Evolutionary conservation across 2,329 filamentous ascomycete genomes (phyloP), one percentile per base, ranked within the genome.

Genomic region (Paraphaeosphaeria minitans): DNA sequence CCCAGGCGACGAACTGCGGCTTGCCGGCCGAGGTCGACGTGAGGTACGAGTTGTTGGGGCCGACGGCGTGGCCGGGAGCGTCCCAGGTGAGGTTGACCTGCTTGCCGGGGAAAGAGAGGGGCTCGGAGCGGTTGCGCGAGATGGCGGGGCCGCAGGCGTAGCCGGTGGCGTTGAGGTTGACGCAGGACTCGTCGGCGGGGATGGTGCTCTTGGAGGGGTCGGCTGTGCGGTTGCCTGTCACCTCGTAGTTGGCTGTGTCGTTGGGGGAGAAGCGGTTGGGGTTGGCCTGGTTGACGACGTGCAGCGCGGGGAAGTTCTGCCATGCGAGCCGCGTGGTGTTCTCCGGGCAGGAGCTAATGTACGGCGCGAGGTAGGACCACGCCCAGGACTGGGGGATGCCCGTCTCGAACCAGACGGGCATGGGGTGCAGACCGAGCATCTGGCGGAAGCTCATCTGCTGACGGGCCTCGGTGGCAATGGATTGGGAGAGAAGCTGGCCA

Each of bases 401-500:
- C 6, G 87, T 82, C 68, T 91, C 87, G 72, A 94, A 93, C 90
- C 90, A 95, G 10, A 90, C 89, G 0, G 91, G 89, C 89, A 92
- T 91, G 22, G 92, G 89, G 77, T 91, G 90, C 7, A 92, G 83
- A 16, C 91, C 92, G 35, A 87, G 83, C 73, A 95, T 92, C 72
- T 95, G 91, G 21, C 92, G 88, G 82, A 95, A 95, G 65, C 91
- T 88, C 80, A 93, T 82, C 79, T 96, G 90, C 79, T 96, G 92
- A 0, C 91, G 88, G 0, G 91, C 89, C 73, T 95, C 91, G 12
- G 87, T 89, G 3, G 90, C 85, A 69, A 95, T 91, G 21, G 89
- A 89, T 77, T 93, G 90, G 2, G 91, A 80, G 2, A 96, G 81
- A 16, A 95, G 78, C 70, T 89, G 87, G 0, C 85, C 91, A 13